Evolutionary conservation across 2,329 filamentous ascomycete genomes (phyloP).

Genomic region (Cadophora sp.): DNA sequence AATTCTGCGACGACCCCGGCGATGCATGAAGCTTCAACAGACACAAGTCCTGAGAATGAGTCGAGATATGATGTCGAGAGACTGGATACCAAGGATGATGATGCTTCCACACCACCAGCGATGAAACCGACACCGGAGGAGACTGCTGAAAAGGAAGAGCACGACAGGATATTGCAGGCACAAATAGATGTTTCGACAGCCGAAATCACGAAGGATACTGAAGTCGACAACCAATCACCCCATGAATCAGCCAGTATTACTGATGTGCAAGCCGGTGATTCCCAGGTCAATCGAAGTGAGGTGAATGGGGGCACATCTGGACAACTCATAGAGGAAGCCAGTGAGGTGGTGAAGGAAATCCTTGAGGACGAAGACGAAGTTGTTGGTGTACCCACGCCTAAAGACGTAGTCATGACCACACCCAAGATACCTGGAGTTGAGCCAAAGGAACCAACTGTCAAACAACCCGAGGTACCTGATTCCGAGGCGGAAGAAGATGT

Average conservation of each 20-base stretch:
- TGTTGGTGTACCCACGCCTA: slow-evolving; percentile 34
- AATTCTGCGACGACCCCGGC: slow-evolving; percentile 77
- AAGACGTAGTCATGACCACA: slow-evolving; percentile 25
- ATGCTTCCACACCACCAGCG: slow-evolving; percentile 47
- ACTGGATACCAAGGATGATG: slow-evolving; percentile 54
- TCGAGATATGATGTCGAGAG: slow-evolving; percentile 59
- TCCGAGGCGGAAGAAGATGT: slow-evolving; percentile 38
- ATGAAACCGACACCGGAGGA: slow-evolving; percentile 37
- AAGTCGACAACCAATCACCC: slow-evolving; percentile 56
- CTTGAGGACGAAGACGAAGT: slow-evolving; percentile 42
- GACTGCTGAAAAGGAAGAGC: slow-evolving; percentile 47
- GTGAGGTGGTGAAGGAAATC: slow-evolving; percentile 37
- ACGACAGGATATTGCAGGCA: slow-evolving; percentile 39
- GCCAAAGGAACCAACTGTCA: slow-evolving; percentile 23
- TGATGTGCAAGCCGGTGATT: slow-evolving; percentile 4
- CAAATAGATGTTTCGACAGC: slow-evolving; percentile 46
- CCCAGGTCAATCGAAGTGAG: not conserved
- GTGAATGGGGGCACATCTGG: slow-evolving; percentile 14
- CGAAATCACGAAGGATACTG: slow-evolving; percentile 49
- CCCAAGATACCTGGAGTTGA: slow-evolving; percentile 14
- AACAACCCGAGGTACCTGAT: slow-evolving; percentile 37
- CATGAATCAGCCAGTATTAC: slow-evolving; percentile 2
- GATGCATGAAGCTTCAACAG: slow-evolving; percentile 71
- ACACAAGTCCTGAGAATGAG: slow-evolving; percentile 78
- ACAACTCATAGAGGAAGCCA: slow-evolving; percentile 34